Base-by-base conservation (phyloP, 352 stramenopile species). In the Pythium catenulatum region DNA sequence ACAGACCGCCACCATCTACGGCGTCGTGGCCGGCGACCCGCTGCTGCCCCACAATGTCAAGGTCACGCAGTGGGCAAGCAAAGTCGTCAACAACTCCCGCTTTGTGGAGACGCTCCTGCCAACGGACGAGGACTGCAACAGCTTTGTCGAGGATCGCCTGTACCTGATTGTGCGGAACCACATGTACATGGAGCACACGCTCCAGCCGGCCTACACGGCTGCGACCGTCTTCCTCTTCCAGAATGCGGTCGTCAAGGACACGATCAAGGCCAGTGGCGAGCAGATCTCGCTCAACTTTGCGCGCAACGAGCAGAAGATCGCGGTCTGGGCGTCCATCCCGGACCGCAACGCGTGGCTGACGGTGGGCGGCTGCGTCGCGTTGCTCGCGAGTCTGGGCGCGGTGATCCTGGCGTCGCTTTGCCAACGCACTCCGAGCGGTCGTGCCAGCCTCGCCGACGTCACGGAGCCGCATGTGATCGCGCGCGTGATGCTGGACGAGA, bases 171-270 rank as follows among this genome's bases (percentile, higher is more conserved):
- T 84, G 6, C 63, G 78, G 43, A 85, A 85, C 46, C 79, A 85
- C 45, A 46, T 61, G 15, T 85, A 85, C 77, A 83, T 83, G 43
- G 76, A 77, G 48, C 23, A 70, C 37, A 48, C 30, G 6, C 63
- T 83, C 13, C 63, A 83, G 21, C 25, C 76, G 3, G 65, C 63
- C 25, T 83, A 83, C 48, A 77, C 63, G n/a, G 48, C 77, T 37
- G 77, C 50, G 14, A 70, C 34, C 23, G 72, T 84, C 36, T 85
- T 72, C 63, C 48, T 83, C 2, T 61, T 83, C 61, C 76, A 83
- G 37, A 69, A 83, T 41, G 61, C 8, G 4, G 63, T 69, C 7
- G 69, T 79, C 25, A 61, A 69, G 14, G 48, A 84, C 59, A 34
- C 30, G 2, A 41, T 82, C 58, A 50, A 37, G 32, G 15, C 66